phyloP scores from a whole-genome alignment of 2,329 filamentous ascomycete genomes.

The Colletotrichum trifolii region DNA sequence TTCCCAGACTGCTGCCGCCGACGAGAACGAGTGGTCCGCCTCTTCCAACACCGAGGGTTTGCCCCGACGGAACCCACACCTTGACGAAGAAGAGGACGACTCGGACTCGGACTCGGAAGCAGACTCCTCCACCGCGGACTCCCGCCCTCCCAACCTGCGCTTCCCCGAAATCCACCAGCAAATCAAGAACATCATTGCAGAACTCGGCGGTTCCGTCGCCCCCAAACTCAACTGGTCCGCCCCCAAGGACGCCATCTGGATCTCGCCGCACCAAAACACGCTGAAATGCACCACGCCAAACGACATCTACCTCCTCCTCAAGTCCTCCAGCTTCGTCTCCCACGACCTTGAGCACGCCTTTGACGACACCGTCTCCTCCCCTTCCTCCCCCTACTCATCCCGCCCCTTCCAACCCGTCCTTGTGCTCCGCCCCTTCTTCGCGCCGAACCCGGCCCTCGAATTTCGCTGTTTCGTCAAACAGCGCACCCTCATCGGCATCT shows the following conservation, averaged over 20 bases:
- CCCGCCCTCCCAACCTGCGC: constrained; percentile 62
- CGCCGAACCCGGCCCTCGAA: constrained; percentile 89
- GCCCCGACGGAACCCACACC: constrained; percentile 40
- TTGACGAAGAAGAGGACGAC: constrained; percentile 57
- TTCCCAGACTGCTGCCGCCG: constrained; percentile 64
- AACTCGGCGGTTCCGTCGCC: constrained; percentile 85
- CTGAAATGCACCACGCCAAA: constrained; percentile 90
- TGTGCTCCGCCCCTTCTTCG: constrained; percentile 88
- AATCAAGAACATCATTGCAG: constrained; percentile 81
- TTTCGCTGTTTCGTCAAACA: constrained; percentile 96
- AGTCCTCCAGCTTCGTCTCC: constrained; percentile 93
- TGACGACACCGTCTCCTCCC: constrained; percentile 70
- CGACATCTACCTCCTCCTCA: constrained; percentile 93
- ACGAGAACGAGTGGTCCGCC: constrained; percentile 62
- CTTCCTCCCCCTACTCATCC: constrained; percentile 40
- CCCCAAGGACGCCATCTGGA: constrained; percentile 96
- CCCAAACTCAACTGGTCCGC: constrained; percentile 98
- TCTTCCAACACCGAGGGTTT: constrained; percentile 25
- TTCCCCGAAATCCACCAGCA: constrained; percentile 79
- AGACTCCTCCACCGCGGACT: constrained; percentile 58
- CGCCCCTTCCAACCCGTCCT: constrained; percentile 77
- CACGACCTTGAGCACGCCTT: constrained; percentile 96
- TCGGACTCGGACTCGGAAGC: constrained; percentile 60
- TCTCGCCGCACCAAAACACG: constrained; percentile 84
- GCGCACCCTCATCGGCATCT: constrained; percentile 81